Evolutionary conservation across 2,329 filamentous ascomycete genomes (phyloP).

Genomic region (Phaeoacremonium minimum): DNA sequence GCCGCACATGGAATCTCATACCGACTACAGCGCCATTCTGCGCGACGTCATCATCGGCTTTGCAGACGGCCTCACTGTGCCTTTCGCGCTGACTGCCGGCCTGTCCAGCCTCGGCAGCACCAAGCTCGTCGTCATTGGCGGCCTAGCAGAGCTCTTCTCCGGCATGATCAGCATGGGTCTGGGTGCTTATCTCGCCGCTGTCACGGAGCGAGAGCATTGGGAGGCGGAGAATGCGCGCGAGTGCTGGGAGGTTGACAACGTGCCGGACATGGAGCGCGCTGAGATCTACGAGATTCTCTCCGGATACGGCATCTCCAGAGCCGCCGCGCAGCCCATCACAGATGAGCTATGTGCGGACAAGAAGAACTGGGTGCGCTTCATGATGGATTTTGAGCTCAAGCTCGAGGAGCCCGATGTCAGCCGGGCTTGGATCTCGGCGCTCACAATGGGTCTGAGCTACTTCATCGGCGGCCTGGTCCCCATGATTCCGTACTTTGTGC

Average conservation of each 20-base stretch:
- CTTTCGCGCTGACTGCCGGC: conserved; percentile 74
- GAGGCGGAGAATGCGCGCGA: conserved; percentile 43
- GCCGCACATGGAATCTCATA: conserved; percentile 14
- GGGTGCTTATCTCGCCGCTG: conserved; percentile 66
- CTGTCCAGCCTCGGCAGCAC: conserved; percentile 63
- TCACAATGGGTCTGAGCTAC: conserved; percentile 66
- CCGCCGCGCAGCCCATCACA: conserved; percentile 39
- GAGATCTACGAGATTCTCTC: conserved; percentile 43
- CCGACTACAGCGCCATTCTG: conserved; percentile 39
- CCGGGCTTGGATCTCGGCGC: conserved; percentile 49
- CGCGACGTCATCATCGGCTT: conserved; percentile 71
- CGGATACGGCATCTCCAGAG: conserved; percentile 37
- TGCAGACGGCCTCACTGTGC: conserved; percentile 74
- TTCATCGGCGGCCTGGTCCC: conserved; percentile 69
- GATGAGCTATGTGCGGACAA: conserved; percentile 42
- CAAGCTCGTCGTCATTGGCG: conserved; percentile 65
- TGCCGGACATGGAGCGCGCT: conserved; percentile 38
- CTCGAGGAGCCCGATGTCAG: conserved; percentile 38
- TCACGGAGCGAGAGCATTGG: conserved; percentile 49
- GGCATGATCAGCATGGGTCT: conserved; percentile 76
- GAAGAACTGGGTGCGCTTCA: conserved; percentile 49
- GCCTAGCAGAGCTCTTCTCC: conserved; percentile 70
- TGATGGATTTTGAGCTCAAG: conserved; percentile 55
- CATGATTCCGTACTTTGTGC: conserved; percentile 65
- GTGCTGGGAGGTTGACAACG: conserved; percentile 33